Evolutionary conservation across 1,284 basidiomycete species (phyloP).

Genomic region (Fomitopsis pinicola): DNA sequence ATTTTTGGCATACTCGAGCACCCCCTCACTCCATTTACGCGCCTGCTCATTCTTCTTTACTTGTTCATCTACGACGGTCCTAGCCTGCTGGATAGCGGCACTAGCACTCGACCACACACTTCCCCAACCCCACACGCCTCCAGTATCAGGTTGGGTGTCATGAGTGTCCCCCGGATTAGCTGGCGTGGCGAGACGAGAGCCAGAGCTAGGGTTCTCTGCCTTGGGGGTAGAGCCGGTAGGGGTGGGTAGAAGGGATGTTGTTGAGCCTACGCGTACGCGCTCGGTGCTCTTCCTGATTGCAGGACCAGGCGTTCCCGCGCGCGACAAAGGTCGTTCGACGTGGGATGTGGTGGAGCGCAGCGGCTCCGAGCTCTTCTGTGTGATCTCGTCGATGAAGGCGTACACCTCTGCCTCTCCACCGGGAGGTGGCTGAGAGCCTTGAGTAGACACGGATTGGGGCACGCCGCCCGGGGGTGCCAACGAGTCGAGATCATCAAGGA

Average conservation of each 20-base stretch:
- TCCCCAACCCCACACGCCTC: slow-evolving; percentile 71
- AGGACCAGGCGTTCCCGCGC: slow-evolving; percentile 57
- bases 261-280: slow-evolving; percentile 61
- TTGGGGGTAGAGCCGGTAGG: slow-evolving; percentile 34
- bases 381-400: slow-evolving; percentile 93
- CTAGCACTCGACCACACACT: slow-evolving; percentile 86
- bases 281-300: slow-evolving; percentile 74
- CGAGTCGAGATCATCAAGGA: slow-evolving; percentile 88
- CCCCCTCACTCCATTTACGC: slow-evolving; percentile 65
- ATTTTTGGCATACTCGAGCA: slow-evolving; percentile 38
- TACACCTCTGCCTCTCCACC: slow-evolving; percentile 78
- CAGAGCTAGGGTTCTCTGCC: slow-evolving; percentile 25
- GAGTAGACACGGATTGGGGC: slow-evolving; percentile 16
- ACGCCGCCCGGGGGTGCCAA: slow-evolving; percentile 40
- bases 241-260: slow-evolving; percentile 31
- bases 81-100: slow-evolving; percentile 84
- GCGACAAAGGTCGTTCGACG: slow-evolving; percentile 56
- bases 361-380: slow-evolving; percentile 81
- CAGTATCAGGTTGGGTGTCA: slow-evolving; percentile 22
- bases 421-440: slow-evolving; percentile 25
- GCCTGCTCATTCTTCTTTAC: slow-evolving; percentile 84
- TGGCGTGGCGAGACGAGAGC: slow-evolving; percentile 21
- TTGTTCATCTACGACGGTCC: slow-evolving; percentile 85
- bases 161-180: slow-evolving; percentile 21
- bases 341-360: slow-evolving; percentile 52